A percentile compares a stretch with the other conserved stretches of the same genome.
These are phyloP conservation scores for Rugonectria rugulosa DNA, from an alignment of 2,329 filamentous ascomycete species.

Conservation along the genomic window DNA sequence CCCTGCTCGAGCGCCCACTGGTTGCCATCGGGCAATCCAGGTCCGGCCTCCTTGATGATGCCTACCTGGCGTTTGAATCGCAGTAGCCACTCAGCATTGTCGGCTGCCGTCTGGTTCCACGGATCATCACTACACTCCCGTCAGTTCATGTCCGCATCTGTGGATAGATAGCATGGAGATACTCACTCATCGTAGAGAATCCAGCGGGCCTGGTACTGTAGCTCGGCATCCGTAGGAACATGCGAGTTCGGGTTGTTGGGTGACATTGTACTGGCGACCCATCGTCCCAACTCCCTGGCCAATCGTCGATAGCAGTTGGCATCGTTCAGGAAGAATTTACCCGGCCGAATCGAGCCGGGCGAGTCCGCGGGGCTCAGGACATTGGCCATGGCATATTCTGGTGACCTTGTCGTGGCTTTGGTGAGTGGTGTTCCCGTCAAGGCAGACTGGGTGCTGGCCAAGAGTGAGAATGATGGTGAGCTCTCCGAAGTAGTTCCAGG, in stretches of 20 bases:
- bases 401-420: slow-evolving; percentile 24
- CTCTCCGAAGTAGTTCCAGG: slow-evolving; percentile 23
- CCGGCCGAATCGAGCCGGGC: slow-evolving; percentile 21
- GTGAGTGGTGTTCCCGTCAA: slow-evolving; percentile 24
- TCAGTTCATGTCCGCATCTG: slow-evolving; percentile 23
- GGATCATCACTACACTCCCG: slow-evolving; percentile 60
- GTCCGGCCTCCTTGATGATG: slow-evolving; percentile 58
- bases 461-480: slow-evolving; percentile 36
- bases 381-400: slow-evolving; percentile 23
- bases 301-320: slow-evolving; percentile 67
- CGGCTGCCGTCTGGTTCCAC: slow-evolving; percentile 70
- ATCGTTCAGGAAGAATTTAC: slow-evolving; percentile 62
- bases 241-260: slow-evolving; percentile 67
- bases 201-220: slow-evolving; percentile 71
- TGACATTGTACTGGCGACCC: slow-evolving; percentile 61
- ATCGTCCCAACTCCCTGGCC: slow-evolving; percentile 61
- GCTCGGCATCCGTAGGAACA: slow-evolving; percentile 65
- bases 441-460: slow-evolving; percentile 28
- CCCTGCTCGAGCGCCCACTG: slow-evolving; percentile 59
- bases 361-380: slow-evolving; percentile 9
- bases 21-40: slow-evolving; percentile 53
- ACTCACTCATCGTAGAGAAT: slow-evolving; percentile 68
- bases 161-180: background rate
- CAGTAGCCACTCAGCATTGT: slow-evolving; percentile 69
- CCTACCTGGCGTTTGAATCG: slow-evolving; percentile 68